Evolutionary conservation across 129 eudicot species (phyloP), one percentile per base, ranked within the genome.

Genomic region (Helichrysum umbraculigerum): DNA sequence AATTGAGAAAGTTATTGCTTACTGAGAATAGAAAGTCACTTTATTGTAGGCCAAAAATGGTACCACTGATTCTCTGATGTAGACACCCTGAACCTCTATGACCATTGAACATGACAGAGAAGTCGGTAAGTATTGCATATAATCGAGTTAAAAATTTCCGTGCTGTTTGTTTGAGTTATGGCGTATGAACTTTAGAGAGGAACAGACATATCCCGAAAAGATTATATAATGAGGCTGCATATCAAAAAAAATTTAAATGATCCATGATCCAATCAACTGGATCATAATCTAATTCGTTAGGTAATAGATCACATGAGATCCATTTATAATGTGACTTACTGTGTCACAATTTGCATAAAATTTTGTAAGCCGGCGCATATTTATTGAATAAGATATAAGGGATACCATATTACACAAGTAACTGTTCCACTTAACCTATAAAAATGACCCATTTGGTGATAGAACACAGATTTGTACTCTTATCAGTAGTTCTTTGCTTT

Each of bases 21-120:
- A 58, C 59, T 7, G 30, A 66, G 67, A 68, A 77, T 68, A 68
- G 59, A 68, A 25, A 22, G 57, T 76, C 67, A 56, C 6, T 34
- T 68, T 69, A 77, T 51, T 69, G 62, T 77, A 77, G 68, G 75
- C 61, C 68, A 77, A 68, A 70, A 68, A 56, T 58, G 70, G 81
- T 39, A 69, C 42, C 70, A n/a, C 22, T 30, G 57, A 75, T 44
- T 44, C 52, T 44, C 15, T 44, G 54, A 47, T 12, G 54, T 47
- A 41, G 16, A 50, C 57, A 65, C 79, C 51, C 12, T 50, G 35
- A 47, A 65, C 44, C 70, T 41, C 12, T 68, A 60, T 42, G 74
- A 68, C 47, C 50, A n/a, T 41, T 59, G 81, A 68, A 25, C 81
- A 39, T 44, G 81, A 12, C 69, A 77, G 28, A 61, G 11, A 50